Percentiles rank a stretch among this genome's conserved stretches.
Evolutionary conservation across 805 yeast genomes (phyloP).

Genomic region (Metschnikowia anglica): DNA sequence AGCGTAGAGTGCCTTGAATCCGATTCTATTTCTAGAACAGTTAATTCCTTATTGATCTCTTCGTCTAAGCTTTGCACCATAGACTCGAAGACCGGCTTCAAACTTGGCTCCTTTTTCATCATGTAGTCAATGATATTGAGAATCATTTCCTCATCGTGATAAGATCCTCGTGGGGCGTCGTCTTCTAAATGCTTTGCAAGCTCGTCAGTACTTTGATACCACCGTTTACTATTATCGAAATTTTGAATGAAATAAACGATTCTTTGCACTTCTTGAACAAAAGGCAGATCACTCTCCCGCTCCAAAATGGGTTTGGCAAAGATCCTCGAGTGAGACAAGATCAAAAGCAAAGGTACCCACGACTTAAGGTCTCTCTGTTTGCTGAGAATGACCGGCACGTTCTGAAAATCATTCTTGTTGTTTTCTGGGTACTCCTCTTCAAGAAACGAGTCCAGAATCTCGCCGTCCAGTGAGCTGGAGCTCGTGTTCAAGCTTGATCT

Average conservation of each 20-base stretch:
- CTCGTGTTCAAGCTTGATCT: not conserved
- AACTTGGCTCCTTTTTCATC: conserved; percentile 15
- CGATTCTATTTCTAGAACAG: conserved; percentile 33
- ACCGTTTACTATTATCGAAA: conserved; percentile 13
- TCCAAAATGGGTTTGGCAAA: conserved; percentile 31
- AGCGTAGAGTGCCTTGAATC: conserved; percentile 28
- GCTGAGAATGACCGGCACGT: conserved; percentile 15
- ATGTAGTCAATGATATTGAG: conserved; percentile 20
- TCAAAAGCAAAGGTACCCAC: conserved; percentile 42
- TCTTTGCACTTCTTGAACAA: conserved; percentile 25
- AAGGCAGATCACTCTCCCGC: conserved; percentile 12
- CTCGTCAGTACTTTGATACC: conserved; percentile 25
- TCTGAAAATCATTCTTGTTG: conserved; percentile 12
- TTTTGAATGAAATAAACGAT: conserved; percentile 21
- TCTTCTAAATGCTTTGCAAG: conserved; percentile 21
- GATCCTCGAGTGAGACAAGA: conserved; percentile 36
- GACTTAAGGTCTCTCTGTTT: conserved; percentile 18
- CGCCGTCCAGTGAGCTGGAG: conserved; percentile 8
- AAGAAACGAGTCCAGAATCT: conserved; percentile 2
- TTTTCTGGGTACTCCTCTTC: conserved; percentile 14
- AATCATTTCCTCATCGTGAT: conserved; percentile 25
- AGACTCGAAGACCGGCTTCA: conserved; percentile 25
- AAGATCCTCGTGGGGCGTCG: conserved; percentile 20
- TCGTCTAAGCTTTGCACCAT: conserved; percentile 31
- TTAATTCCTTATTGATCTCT: conserved; percentile 25